These are phyloP conservation scores for Phytophthora citricola DNA, from an alignment of 352 stramenopile genomes.

Conservation along the genomic window DNA sequence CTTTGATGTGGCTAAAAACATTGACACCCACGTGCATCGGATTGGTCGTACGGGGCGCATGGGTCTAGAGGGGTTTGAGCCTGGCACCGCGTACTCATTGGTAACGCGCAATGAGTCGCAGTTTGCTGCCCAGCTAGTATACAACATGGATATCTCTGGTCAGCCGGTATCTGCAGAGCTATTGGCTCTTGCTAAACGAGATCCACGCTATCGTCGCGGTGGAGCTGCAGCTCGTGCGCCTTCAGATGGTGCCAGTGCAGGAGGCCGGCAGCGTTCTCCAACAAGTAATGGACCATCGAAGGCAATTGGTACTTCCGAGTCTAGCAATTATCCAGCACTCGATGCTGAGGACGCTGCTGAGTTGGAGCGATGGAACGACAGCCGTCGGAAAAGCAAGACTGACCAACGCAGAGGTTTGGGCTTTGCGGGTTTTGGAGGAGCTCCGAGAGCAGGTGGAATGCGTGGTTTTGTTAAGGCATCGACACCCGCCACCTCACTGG, in stretches of 20 bases:
- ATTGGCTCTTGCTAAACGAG: conserved; percentile 57
- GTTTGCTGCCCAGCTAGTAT: conserved; percentile 81
- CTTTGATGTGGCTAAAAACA: conserved; percentile 92
- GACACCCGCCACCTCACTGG: conserved; percentile 11
- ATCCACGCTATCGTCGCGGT: conserved; percentile 61
- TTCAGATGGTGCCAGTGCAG: neutral
- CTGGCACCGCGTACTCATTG: conserved; percentile 85
- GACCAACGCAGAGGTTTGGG: conserved; percentile 79
- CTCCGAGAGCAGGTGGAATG: conserved; percentile 16
- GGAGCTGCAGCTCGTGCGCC: conserved; percentile 4
- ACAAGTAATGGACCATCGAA: neutral
- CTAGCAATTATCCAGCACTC: conserved; percentile 11
- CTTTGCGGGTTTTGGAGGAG: conserved; percentile 39
- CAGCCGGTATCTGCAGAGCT: conserved; percentile 66
- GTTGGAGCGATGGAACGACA: conserved; percentile 68
- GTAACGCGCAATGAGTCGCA: conserved; percentile 74
- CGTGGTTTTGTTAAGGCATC: conserved; percentile 42
- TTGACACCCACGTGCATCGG: conserved; percentile 92
- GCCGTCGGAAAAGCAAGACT: conserved; percentile 57
- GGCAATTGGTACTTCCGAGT: neutral
- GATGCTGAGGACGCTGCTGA: conserved; percentile 61
- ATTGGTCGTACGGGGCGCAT: conserved; percentile 90
- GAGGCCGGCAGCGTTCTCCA: neutral
- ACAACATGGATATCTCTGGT: conserved; percentile 85
- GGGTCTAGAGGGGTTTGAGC: conserved; percentile 79